Base-by-base conservation (phyloP, 2,329 filamentous ascomycete species). In the Grosmannia penicillata region DNA sequence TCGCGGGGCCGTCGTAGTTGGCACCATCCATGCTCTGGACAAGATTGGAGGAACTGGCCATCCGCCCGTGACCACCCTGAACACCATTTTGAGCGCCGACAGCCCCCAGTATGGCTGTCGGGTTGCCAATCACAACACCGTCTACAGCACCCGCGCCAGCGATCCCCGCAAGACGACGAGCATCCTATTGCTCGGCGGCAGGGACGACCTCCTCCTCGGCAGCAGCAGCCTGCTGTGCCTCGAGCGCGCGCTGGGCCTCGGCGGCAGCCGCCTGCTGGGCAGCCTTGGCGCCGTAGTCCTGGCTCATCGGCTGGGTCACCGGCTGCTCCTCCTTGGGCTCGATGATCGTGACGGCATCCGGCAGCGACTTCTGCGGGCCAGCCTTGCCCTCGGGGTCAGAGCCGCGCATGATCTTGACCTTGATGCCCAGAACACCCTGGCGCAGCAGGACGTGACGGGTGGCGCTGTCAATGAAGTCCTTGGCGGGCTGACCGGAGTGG, bases 371-470 rank as follows among this genome's bases (percentile, higher is more conserved):
- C 70, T 87, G 84, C 56, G 89, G 87, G 54, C 91, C 86, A 58
- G 85, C 78, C 81, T 98, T 98, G 79, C 91, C 91, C 71, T 96
- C 86, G 64, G 91, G 91, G 74, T 98, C 91, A 56, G 85, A 91
- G 62, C 91, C 91, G 65, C 93, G 87, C 91, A 98, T 98, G 73
- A 98, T 98, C 87, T 98, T 98, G 69, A 98, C 91, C 80, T 98
- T 98, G 75, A 98, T 98, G 72, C 91, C 91, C 52, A 98, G 75
- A 52, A 98, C 91, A 83, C 91, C 91, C 76, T 98, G 91, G 71
- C 93, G 84, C 67, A 98, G 87, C 53, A 98, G 86, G 58, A 98
- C 91, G 84, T 98, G 91, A 58, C 91, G 91, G 60, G 91, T 96
- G 56, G 93, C 93, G 59, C 71, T 76, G 76, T 98, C 91, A 66